Evolutionary conservation across 192 early-diverging fungal species (phyloP).

Genomic region (Phycomyces nitens): DNA sequence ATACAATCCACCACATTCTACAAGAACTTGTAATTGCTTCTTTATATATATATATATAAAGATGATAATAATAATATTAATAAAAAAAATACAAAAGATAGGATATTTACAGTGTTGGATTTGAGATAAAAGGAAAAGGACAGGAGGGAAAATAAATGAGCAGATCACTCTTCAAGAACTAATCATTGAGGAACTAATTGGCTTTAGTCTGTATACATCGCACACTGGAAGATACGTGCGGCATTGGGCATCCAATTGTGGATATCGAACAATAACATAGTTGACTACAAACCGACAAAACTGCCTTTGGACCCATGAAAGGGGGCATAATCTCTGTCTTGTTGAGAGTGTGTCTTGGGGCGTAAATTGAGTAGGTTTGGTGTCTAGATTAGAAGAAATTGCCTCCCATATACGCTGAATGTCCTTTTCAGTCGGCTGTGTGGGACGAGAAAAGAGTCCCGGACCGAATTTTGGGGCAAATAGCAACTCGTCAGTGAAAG

Average conservation of each 20-base stretch:
- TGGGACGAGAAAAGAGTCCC: not conserved
- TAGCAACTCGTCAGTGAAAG: not conserved
- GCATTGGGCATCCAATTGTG: conserved; percentile 10
- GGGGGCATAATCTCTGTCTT: not conserved
- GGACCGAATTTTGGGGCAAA: not conserved
- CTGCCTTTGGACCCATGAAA: conserved; percentile 11
- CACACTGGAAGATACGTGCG: conserved; percentile 16
- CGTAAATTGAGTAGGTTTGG: not conserved
- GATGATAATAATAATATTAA: too few relatives aligned
- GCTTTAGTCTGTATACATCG: conserved; percentile 3
- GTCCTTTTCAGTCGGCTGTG: not conserved
- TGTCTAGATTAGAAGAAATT: not conserved
- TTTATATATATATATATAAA: too few relatives aligned
- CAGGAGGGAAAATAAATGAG: too few relatives aligned
- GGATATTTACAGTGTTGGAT: too few relatives aligned
- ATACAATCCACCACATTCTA: too few relatives aligned
- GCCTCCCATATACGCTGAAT: not conserved
- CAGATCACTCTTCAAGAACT: too few relatives aligned
- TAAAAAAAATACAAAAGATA: too few relatives aligned
- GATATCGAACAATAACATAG: conserved; percentile 10
- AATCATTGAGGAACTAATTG: too few relatives aligned
- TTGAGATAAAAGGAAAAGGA: too few relatives aligned
- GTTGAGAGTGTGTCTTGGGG: not conserved
- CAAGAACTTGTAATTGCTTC: too few relatives aligned
- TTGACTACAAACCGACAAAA: conserved; percentile 14